These are phyloP conservation scores for Aspergillus ochraceoroseus DNA, from an alignment of 2,329 filamentous ascomycete genomes.

Conservation along the genomic window DNA sequence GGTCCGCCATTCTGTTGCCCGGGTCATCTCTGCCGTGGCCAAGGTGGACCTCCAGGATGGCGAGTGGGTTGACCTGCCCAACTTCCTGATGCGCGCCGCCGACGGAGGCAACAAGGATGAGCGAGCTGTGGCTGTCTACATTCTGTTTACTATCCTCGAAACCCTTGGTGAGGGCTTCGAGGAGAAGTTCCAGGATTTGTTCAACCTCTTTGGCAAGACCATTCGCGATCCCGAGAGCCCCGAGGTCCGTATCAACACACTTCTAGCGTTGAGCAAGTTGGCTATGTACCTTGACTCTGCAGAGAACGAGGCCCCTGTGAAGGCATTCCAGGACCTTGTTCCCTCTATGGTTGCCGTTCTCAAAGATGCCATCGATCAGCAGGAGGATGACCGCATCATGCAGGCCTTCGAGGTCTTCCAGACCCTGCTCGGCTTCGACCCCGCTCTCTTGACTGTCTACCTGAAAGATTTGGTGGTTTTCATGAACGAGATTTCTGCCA, in stretches of 20 bases:
- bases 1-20: conserved; percentile 79
- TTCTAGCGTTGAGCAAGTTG: conserved; percentile 81
- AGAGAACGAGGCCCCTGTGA: conserved; percentile 69
- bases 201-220: conserved; percentile 76
- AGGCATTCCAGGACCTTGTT: conserved; percentile 71
- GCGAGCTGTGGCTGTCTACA: conserved; percentile 86
- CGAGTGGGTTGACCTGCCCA: conserved; percentile 77
- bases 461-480: conserved; percentile 87
- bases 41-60: conserved; percentile 80
- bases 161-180: conserved; percentile 78
- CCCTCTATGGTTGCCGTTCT: conserved; percentile 86
- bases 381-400: conserved; percentile 82
- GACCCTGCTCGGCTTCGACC: conserved; percentile 85
- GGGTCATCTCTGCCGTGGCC: conserved; percentile 81
- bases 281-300: conserved; percentile 84
- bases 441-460: conserved; percentile 73
- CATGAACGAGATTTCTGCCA: conserved; percentile 81
- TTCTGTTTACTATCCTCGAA: conserved; percentile 88
- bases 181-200: conserved; percentile 72
- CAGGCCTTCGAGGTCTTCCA: conserved; percentile 96
- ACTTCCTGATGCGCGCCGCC: conserved; percentile 72
- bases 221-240: conserved; percentile 86
- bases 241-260: conserved; percentile 90
- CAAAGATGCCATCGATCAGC: conserved; percentile 72
- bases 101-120: conserved; percentile 69